Conservation (phyloP, 805 yeast species). For the Nakazawaea laoshanensis region DNA sequence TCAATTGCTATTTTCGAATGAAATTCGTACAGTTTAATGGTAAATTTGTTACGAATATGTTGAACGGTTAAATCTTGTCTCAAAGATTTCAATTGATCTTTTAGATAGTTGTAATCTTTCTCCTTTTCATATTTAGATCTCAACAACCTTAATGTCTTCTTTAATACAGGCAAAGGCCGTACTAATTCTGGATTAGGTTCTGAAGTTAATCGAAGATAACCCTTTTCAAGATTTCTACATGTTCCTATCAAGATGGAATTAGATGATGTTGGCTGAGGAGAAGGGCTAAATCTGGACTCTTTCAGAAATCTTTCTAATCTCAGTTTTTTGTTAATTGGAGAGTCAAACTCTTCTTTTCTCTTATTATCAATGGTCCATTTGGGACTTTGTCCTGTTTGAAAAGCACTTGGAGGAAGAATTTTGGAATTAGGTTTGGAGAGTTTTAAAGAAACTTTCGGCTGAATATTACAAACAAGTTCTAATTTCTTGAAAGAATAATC, state of each 20-base stretch:
- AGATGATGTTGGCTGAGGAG: constrained; percentile 4
- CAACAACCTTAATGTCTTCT: constrained; percentile 47
- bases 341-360: background rate
- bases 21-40: constrained; percentile 72
- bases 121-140: constrained; percentile 39
- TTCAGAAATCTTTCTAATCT: constrained; percentile 42
- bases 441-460: constrained; percentile 9
- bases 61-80: constrained; percentile 94
- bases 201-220: constrained; percentile 77
- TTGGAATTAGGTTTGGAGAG: constrained; percentile 8
- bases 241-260: constrained; percentile 60
- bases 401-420: constrained; percentile 4
- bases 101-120: constrained; percentile 63
- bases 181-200: constrained; percentile 84
- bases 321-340: constrained; percentile 30
- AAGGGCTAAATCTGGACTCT: constrained; percentile 16
- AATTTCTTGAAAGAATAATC: constrained; percentile 13
- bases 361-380: background rate
- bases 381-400: background rate
- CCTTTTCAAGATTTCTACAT: constrained; percentile 60
- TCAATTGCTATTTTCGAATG: constrained; percentile 85
- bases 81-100: constrained; percentile 86
- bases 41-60: constrained; percentile 68
- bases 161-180: constrained; percentile 60
- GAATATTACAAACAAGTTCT: constrained; percentile 7